Conservation (phyloP, 1,139 yeast genomes). For the Protomyces gravidus region DNA sequence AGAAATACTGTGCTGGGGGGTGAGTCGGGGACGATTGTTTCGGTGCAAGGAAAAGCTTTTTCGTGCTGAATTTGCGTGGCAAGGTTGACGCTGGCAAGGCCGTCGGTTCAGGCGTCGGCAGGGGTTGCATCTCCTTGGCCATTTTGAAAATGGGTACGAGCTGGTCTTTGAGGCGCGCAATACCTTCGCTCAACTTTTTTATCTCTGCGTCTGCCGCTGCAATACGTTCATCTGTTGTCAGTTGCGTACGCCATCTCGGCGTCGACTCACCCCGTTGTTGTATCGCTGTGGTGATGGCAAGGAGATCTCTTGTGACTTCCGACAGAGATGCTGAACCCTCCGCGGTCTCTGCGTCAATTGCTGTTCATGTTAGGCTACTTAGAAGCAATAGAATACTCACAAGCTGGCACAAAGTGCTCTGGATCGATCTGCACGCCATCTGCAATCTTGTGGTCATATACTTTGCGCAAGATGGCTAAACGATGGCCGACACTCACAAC, state of each 20-base stretch:
- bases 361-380: background rate
- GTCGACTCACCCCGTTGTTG: slow-evolving; percentile 27
- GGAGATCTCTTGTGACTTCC: slow-evolving; percentile 32
- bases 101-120: slow-evolving; percentile 44
- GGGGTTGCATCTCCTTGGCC: slow-evolving; percentile 45
- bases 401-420: slow-evolving; percentile 37
- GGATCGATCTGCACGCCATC: slow-evolving; percentile 39
- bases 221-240: slow-evolving; percentile 41
- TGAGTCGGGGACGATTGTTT: slow-evolving; percentile 23
- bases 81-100: background rate
- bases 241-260: background rate
- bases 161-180: slow-evolving; percentile 43
- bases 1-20: slow-evolving; percentile 12
- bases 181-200: slow-evolving; percentile 39
- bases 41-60: slow-evolving; percentile 24
- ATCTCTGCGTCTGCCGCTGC: slow-evolving; percentile 41
- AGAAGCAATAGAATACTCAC: background rate
- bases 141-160: slow-evolving; percentile 43
- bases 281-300: slow-evolving; percentile 34
- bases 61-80: slow-evolving; percentile 26
- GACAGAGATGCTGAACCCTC: background rate
- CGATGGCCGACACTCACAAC: slow-evolving; percentile 45
- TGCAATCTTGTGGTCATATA: slow-evolving; percentile 39
- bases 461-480: slow-evolving; percentile 41
- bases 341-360: slow-evolving; percentile 10